Evolutionary conservation across 78 protist genomes (phyloP), one percentile per base, ranked within the genome.

Genomic region (Cavenderia fasciculata): DNA sequence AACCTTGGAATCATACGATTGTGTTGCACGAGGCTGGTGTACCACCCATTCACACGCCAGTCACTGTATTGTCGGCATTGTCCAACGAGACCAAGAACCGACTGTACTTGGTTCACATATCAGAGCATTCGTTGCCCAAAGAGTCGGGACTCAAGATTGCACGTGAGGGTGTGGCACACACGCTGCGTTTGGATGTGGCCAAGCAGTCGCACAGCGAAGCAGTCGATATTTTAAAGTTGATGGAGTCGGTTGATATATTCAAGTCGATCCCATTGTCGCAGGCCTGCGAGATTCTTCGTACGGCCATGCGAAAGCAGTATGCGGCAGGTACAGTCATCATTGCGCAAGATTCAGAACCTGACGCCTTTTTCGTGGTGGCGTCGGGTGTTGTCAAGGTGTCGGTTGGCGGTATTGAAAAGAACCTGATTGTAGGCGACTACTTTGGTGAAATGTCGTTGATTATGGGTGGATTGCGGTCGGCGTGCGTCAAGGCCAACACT

Each of bases 1-100:
- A 44, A 41, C 88, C 88, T 18, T 93, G 96, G 96, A 75, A 78
- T 65, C 94, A 90, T 78, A 72, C 87, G 44, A 65, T 94, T 29
- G 85, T 94, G 12, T 78, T 94, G 47, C 96, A 89, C 70, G 94
- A 88, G 59, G 94, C 92, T 21, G 96, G 96, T 10, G 94, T 89
- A 29, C 94, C 96, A 21, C 96, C 96, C 23, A 89, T 85, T 77
- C 96, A 89, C 77, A 87, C 96, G 29, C 96, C 96, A 14, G 77
- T 79, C 1, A 29, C 90, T 34, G 82, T 92, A 34, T 61, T 89
- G 16, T 21, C 29, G 25, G 23, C 77, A 29, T 72, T 85, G 21
- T 61, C 93, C 12, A 68, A 69, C 16, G 86, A 84, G 43, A 65
- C 86, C 12, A 75, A 78, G 47, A 43, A 40, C 54, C n/a, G 87